Conservation (phyloP, 2,329 filamentous ascomycete genomes). For the Fusarium oligoseptatum region DNA sequence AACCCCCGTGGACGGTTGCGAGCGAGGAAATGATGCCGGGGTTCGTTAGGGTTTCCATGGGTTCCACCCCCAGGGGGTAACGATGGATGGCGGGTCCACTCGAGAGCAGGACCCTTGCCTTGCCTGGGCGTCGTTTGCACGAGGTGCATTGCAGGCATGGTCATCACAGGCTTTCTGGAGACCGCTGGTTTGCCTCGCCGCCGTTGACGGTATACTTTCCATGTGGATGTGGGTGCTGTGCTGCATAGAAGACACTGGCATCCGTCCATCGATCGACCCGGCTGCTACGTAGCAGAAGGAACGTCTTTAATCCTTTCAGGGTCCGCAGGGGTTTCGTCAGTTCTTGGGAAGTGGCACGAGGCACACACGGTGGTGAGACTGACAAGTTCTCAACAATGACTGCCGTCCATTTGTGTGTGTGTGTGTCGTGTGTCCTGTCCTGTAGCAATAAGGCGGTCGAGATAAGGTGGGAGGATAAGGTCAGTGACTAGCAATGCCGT, state of each 20-base stretch:
- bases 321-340: neutral
- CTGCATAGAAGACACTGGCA: neutral
- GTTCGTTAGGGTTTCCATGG: slow-evolving; percentile 5
- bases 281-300: neutral
- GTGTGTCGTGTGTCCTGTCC: neutral
- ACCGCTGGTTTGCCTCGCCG: slow-evolving; percentile 8
- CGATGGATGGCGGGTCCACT: neutral
- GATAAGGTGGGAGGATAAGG: slow-evolving; percentile 25
- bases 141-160: slow-evolving; percentile 2
- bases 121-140: neutral
- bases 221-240: neutral
- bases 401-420: neutral
- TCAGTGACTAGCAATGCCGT: slow-evolving; percentile 18
- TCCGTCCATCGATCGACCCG: slow-evolving; percentile 2
- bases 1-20: slow-evolving; percentile 12
- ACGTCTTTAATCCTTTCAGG: neutral
- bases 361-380: slow-evolving; percentile 16
- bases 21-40: slow-evolving; percentile 8
- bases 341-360: slow-evolving; percentile 10
- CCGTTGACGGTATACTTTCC: neutral
- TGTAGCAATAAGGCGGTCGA: slow-evolving; percentile 4
- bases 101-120: neutral
- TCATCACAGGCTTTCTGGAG: slow-evolving; percentile 8
- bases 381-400: neutral
- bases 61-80: slow-evolving; percentile 13